Conservation (phyloP, 2,329 filamentous ascomycete genomes). For the Fusarium burgessii region DNA sequence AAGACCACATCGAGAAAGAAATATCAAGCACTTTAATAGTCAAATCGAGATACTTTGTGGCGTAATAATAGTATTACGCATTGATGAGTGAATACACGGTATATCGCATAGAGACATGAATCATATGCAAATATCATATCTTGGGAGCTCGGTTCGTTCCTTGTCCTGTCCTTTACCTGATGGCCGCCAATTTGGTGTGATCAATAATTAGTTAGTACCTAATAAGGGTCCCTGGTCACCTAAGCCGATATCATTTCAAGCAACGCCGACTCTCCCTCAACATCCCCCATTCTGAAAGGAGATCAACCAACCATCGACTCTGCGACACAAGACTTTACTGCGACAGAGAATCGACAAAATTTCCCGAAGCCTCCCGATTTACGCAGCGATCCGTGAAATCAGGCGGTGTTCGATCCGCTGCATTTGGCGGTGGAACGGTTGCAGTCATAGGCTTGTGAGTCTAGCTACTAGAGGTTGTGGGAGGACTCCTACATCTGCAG, state of each 20-base stretch:
- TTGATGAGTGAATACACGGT: background rate
- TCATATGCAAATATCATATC: background rate
- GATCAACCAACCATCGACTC: slow-evolving; percentile 23
- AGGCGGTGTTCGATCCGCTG: slow-evolving; percentile 14
- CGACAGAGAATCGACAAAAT: background rate
- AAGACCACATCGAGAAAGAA: slow-evolving; percentile 35
- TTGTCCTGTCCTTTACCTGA: slow-evolving; percentile 16
- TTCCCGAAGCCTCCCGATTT: background rate
- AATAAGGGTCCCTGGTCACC: slow-evolving; percentile 42
- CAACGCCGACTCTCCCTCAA: slow-evolving; percentile 39
- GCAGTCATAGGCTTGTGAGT: slow-evolving; percentile 30
- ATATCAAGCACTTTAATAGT: slow-evolving; percentile 28
- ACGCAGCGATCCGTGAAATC: background rate
- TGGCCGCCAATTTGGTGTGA: slow-evolving; percentile 41
- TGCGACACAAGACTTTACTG: slow-evolving; percentile 12
- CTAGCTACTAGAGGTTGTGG: slow-evolving; percentile 9
- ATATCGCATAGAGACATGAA: slow-evolving; percentile 2
- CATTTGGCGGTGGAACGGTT: slow-evolving; percentile 30
- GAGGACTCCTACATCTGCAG: slow-evolving; percentile 17
- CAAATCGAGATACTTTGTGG: slow-evolving; percentile 17
- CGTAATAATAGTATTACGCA: background rate
- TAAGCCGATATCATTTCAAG: slow-evolving; percentile 43
- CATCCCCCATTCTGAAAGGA: slow-evolving; percentile 37
- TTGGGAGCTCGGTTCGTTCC: slow-evolving; percentile 21
- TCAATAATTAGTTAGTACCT: slow-evolving; percentile 33